Conservation (phyloP, 106 monocot genomes). For the Cymbidium sinense region DNA sequence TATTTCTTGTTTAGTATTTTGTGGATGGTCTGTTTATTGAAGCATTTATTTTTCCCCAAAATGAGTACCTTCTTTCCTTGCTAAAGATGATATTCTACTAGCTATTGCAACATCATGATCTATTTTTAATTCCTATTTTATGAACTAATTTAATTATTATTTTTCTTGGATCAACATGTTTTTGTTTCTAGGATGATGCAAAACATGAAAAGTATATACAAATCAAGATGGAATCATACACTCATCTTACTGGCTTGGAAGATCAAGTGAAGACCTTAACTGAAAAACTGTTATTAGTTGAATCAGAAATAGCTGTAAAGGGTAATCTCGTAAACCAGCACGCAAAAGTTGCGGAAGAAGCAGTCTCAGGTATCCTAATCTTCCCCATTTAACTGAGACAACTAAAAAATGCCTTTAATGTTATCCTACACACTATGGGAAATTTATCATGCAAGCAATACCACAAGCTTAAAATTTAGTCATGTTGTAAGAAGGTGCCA, state of each 20-base stretch:
- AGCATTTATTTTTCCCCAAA: background rate
- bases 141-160: background rate
- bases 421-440: background rate
- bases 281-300: conserved; percentile 41
- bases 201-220: conserved; percentile 43
- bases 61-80: background rate
- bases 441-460: background rate
- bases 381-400: background rate
- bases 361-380: conserved; percentile 45
- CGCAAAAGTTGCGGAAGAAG: conserved; percentile 78
- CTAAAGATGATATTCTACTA: background rate
- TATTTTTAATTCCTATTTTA: background rate
- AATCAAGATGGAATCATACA: conserved; percentile 49
- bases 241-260: conserved; percentile 43
- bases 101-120: background rate
- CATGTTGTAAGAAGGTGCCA: too few relatives aligned
- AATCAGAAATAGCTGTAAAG: conserved; percentile 51
- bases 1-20: background rate
- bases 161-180: background rate
- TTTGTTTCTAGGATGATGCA: conserved; percentile 30
- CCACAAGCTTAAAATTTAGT: too few relatives aligned
- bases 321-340: conserved; percentile 64
- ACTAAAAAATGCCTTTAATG: too few relatives aligned
- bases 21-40: background rate
- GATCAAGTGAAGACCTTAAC: conserved; percentile 35